A percentile compares a stretch with the other conserved stretches of the same genome.
Evolutionary conservation across 176 grass and related monocot genomes (phyloP).

Genomic region (Raddia guianensis): DNA sequence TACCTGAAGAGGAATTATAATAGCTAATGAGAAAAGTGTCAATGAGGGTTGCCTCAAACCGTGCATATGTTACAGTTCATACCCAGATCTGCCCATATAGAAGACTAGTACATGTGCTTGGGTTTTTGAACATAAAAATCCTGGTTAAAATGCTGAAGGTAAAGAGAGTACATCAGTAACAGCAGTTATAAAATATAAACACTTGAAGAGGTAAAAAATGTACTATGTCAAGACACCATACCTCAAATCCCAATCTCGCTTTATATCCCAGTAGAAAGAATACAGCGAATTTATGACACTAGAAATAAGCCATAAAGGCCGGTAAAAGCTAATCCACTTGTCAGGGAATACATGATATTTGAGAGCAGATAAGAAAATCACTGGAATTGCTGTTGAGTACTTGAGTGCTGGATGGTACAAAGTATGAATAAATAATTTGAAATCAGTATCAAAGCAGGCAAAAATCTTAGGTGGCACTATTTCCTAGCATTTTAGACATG

Average conservation of each 20-base stretch:
- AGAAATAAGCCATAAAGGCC: slow-evolving; percentile 90
- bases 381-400: slow-evolving; percentile 89
- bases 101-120: slow-evolving; percentile 66
- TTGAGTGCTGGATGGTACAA: slow-evolving; percentile 71
- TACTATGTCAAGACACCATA: slow-evolving; percentile 30
- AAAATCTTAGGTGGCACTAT: neutral
- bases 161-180: slow-evolving; percentile 36
- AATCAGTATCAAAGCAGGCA: neutral
- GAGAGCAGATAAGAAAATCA: slow-evolving; percentile 92
- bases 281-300: slow-evolving; percentile 86
- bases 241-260: slow-evolving; percentile 98
- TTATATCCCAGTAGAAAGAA: slow-evolving; percentile 99
- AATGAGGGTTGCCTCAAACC: slow-evolving; percentile 2
- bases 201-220: neutral
- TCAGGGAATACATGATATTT: slow-evolving; percentile 92
- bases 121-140: slow-evolving; percentile 92
- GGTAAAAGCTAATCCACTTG: slow-evolving; percentile 77
- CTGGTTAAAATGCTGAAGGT: slow-evolving; percentile 77
- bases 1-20: slow-evolving; percentile 50
- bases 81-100: slow-evolving; percentile 76
- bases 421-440: slow-evolving; percentile 38
- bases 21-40: neutral
- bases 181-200: slow-evolving; percentile 5
- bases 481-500: slow-evolving; percentile 28
- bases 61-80: slow-evolving; percentile 31